Evolutionary conservation across 768 basidiomycete species (phyloP), one percentile per base, ranked within the genome.

Genomic region (Leccinum arenicola): DNA sequence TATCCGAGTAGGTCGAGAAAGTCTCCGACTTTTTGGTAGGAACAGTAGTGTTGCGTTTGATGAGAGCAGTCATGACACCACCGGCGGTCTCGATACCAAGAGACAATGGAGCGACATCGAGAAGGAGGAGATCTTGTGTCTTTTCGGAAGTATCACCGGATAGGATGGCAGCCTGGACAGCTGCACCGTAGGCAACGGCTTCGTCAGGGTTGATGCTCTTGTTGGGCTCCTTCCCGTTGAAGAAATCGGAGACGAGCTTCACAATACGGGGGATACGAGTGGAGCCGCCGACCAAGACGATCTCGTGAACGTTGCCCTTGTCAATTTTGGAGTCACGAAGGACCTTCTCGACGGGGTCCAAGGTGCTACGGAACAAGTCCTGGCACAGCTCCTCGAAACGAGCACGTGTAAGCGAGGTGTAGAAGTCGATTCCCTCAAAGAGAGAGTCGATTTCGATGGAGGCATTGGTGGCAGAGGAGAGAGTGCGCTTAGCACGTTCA

Each of bases 191-290:
- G 19, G 96, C 96, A 59, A 98, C 95, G 57, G 96, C 95, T 79
- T 98, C 96, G 65, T 98, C 96, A 54, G 96, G 96, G 87, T 98
- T 98, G 83, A 98, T 98, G 79, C 89, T 90, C 85, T 95, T 97
- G 84, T 94, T 95, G 69, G 93, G 95, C 80, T 97, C 95, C 82
- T 95, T 95, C 74, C 95, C 95, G 74, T 92, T 93, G 84, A 98
- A 98, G 86, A 91, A 97, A 77, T 98, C 95, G 65, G 93, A 95
- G 58, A 98, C 93, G 73, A 98, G 91, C 78, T 97, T 95, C 74
- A 93, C 88, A 70, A 98, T 90, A 75, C 93, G 91, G 65, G 96
- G 96, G 65, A 98, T 98, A 86, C 95, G 95, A 57, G 96, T 98
- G 52, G 96, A 98, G 62, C 96, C 96, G 75, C 96, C 95, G 67